Evolutionary conservation across 2,329 filamentous ascomycete species (phyloP).

Genomic region (Leptographium flavum): DNA sequence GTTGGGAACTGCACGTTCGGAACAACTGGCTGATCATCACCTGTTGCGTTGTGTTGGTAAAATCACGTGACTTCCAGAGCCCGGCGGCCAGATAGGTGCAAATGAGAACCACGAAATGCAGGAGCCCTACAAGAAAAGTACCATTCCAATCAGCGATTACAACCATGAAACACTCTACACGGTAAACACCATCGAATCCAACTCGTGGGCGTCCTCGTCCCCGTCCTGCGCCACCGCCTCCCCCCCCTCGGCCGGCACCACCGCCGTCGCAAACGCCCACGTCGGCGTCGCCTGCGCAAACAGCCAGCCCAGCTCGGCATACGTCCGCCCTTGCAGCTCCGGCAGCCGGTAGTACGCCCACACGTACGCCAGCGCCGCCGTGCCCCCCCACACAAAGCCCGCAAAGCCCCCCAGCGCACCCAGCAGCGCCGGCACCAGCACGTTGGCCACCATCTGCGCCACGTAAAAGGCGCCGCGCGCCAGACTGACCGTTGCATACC

Average conservation of each 20-base stretch:
- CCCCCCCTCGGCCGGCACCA: too few relatives aligned
- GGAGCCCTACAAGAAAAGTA: too few relatives aligned
- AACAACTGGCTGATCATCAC: too few relatives aligned
- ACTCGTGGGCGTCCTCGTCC: conserved; percentile 2
- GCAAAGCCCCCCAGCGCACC: conserved; percentile 32
- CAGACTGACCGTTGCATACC: conserved; percentile 19
- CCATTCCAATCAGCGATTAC: too few relatives aligned
- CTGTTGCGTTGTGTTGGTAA: too few relatives aligned
- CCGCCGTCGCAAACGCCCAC: conserved; percentile 13
- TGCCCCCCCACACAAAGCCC: conserved; percentile 30
- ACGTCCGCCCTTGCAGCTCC: conserved; percentile 31
- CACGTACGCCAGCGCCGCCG: conserved; percentile 27
- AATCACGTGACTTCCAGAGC: too few relatives aligned
- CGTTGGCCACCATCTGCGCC: conserved; percentile 13
- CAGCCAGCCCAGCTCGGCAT: conserved; percentile 40
- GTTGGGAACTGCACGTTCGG: too few relatives aligned
- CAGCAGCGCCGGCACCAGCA: conserved; percentile 20
- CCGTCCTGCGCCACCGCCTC: too few relatives aligned
- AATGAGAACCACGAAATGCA: too few relatives aligned
- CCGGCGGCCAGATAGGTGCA: too few relatives aligned
- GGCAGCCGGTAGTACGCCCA: conserved; percentile 40
- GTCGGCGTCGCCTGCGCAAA: conserved; percentile 31
- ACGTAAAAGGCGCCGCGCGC: conserved; percentile 18
- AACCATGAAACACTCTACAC: not conserved
- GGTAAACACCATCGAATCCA: not conserved